Percentiles rank a stretch among this genome's conserved stretches.
phyloP scores from a whole-genome alignment of 2,329 filamentous ascomycete species.

The Plenodomus lindquistii region DNA sequence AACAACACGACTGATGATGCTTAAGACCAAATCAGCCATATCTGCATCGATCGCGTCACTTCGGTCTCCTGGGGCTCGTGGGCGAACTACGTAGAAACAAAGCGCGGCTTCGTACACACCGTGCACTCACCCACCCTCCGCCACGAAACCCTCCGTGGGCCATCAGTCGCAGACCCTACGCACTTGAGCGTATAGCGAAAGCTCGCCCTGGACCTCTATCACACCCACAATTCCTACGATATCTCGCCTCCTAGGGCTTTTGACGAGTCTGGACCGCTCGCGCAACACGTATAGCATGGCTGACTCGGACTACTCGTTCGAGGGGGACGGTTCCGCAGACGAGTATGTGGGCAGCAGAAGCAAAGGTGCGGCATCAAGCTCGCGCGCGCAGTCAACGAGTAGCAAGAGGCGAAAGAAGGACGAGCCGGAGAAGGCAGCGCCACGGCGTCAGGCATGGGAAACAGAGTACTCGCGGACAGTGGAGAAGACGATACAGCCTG shows the following conservation, averaged over 20 bases:
- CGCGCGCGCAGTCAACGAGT: constrained; percentile 26
- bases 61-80: neutral
- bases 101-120: neutral
- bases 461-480: constrained; percentile 50
- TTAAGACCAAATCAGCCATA: neutral
- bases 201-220: neutral
- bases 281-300: constrained; percentile 57
- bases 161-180: neutral
- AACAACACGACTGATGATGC: constrained; percentile 2
- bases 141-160: neutral
- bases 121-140: neutral
- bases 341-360: constrained; percentile 56
- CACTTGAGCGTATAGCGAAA: neutral
- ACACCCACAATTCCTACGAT: neutral
- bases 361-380: constrained; percentile 27
- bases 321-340: constrained; percentile 66
- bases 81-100: neutral
- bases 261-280: neutral
- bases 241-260: neutral
- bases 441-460: constrained; percentile 56
- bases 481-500: constrained; percentile 63
- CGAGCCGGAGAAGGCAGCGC: constrained; percentile 23
- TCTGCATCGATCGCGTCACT: neutral
- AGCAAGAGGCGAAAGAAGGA: constrained; percentile 23
- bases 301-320: constrained; percentile 73